Evolutionary conservation across 352 stramenopile species (phyloP), one percentile per base, ranked within the genome.

Genomic region (Pythium myriotylum): DNA sequence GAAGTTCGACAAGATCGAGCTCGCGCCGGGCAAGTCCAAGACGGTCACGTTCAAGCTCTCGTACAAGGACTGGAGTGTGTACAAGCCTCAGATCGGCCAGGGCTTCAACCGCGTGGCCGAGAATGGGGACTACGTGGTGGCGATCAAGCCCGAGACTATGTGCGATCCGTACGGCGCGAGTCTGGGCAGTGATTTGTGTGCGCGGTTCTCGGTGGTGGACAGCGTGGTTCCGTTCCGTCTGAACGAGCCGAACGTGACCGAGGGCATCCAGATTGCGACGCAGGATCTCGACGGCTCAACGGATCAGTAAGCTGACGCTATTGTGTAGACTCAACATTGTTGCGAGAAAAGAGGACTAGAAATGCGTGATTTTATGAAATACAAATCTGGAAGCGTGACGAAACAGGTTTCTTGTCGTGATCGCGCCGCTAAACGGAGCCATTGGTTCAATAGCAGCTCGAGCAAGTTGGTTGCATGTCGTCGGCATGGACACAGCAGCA

Each of bases 1-100:
- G 68, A 69, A 74, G 12, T 92, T 93, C 57, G 47, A 74, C 27
- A 93, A 92, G 71, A 59, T 94, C 32, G 62, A 72, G 12, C 57
- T 88, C 14, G 45, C 68, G 17, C 40, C 72, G 0, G 68, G 65
- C 14, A 47, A 69, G 14, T 76, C 60, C 13, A 68, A 55, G 29
- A 33, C 55, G 1, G 78, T 91, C 20, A 50, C 54, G 51, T 89
- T 91, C 51, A 62, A 67, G 24, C 54, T 94, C 8, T 59, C 41
- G 0, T 48, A 53, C 1, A 49, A 75, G 5, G 71, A 91, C 54
- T 88, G 77, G 74, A 81, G 80, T 60, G 84, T 77, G 39, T 89
- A 77, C 56, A 59, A 71, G 20, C 72, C 78, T 16, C 55, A 82
- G 12, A 67, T 81, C 17, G 79, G 79, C 6, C 23, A 61, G 9